A percentile compares a stretch with the other conserved stretches of the same genome.
phyloP scores from a whole-genome alignment of 345 rosid species.

The Eucalyptus erythrocorys region DNA sequence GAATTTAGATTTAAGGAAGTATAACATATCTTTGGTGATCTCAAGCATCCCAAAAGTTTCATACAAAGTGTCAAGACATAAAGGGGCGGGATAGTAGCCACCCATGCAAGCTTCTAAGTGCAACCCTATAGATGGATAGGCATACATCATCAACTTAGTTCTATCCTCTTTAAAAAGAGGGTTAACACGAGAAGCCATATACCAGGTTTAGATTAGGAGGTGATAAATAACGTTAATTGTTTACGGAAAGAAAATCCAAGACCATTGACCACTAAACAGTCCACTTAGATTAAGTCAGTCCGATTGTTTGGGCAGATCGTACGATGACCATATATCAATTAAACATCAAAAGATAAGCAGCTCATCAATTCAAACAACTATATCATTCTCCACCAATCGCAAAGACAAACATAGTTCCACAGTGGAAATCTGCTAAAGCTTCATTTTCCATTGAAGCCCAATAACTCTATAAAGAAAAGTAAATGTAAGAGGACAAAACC shows the following conservation, averaged over 20 bases:
- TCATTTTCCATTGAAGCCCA: background rate
- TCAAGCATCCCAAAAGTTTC: background rate
- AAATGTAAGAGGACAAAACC: conserved; percentile 17
- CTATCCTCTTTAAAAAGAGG: background rate
- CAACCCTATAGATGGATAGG: background rate
- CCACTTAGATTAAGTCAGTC: background rate
- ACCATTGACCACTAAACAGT: background rate
- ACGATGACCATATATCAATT: background rate
- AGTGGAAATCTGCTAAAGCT: background rate
- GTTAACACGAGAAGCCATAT: background rate
- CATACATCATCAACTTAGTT: background rate
- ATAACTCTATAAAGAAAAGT: background rate
- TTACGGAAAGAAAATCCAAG: background rate
- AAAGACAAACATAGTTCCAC: background rate
- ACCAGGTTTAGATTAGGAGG: background rate
- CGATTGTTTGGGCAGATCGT: background rate
- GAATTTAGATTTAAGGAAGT: background rate
- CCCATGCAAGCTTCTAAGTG: background rate
- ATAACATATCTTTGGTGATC: background rate
- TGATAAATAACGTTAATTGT: background rate
- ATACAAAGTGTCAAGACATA: background rate
- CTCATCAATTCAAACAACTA: background rate
- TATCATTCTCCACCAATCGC: background rate
- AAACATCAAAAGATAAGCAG: background rate
- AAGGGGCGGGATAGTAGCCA: background rate